Base-by-base conservation (phyloP, 2,329 filamentous ascomycete genomes). In the Magnaporthiopsis incrustans region DNA sequence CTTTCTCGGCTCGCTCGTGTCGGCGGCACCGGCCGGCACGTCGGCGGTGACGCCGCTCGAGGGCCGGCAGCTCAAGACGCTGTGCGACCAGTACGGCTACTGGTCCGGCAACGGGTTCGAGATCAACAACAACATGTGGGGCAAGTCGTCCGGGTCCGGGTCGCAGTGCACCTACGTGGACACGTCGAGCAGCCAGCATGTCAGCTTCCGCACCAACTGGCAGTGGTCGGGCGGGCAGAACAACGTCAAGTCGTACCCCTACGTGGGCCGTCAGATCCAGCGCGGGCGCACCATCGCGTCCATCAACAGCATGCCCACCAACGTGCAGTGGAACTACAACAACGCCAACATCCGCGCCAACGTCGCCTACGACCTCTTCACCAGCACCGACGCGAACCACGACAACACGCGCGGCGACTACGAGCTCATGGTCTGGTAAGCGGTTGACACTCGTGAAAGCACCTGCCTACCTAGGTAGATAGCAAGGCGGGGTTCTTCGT, bases 391-490 rank as follows among this genome's bases (percentile, higher is more conserved):
- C 18, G 76, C 77, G 11, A 75, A 79, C 2, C 73, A 72, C 60
- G 70, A 66, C 12, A 70, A 80, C 44, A 70, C 65, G 57, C 76
- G 77, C 25, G 77, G 82, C 1, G 76, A 84, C 69, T 86, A 85
- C 72, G 86, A 88, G 74, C 79, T 88, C 72, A 88, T 89, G 86
- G 78, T 88, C 69, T 89, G 86, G 86, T 77, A 87, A 59, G 81
- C 77, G 1, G 1, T 1, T 78, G 80, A 22, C 8, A 33, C 25
- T 14, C 14, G 30, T 12, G 33, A 35, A 7, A 30, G 27, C 5
- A 30, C 5, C 27, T 30, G 5, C 27, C 27, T 30, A 30, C 27
- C 27, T 30, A 30, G 27, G 27, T 12, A 35, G 33, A 10, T 35
- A 35, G 33, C 4, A 18, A 33, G 30, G 35, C 11, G 15, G 35